Conservation (phyloP, 768 basidiomycete genomes). For the Clitopilus passeckerianus region DNA sequence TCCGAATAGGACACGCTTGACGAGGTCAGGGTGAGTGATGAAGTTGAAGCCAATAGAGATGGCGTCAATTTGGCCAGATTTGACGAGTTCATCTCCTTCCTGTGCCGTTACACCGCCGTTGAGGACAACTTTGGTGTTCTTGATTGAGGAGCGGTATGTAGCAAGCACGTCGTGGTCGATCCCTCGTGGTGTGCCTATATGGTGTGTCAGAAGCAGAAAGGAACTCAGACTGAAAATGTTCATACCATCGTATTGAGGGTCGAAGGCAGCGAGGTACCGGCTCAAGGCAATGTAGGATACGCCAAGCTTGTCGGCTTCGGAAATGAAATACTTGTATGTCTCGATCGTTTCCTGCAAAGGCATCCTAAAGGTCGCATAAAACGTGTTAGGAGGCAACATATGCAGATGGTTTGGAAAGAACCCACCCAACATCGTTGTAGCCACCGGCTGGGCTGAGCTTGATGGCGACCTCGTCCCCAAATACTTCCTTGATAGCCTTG, state of each 20-base stretch:
- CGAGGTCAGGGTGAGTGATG: conserved; percentile 36
- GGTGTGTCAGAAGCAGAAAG: background rate
- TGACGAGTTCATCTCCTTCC: conserved; percentile 31
- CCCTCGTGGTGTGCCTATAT: conserved; percentile 25
- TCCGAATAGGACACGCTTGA: conserved; percentile 27
- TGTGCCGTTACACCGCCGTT: conserved; percentile 29
- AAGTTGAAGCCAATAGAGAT: conserved; percentile 30
- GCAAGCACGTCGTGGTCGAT: conserved; percentile 34
- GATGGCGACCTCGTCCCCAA: conserved; percentile 38
- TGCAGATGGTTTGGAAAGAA: background rate
- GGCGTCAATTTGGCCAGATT: conserved; percentile 28
- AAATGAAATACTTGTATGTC: conserved; percentile 34
- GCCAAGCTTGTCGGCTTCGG: conserved; percentile 32
- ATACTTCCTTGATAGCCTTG: conserved; percentile 34
- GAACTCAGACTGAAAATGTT: background rate
- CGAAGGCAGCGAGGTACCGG: conserved; percentile 17
- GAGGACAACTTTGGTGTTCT: conserved; percentile 29
- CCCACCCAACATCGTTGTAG: conserved; percentile 41
- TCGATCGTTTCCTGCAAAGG: conserved; percentile 36
- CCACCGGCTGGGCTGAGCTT: conserved; percentile 40
- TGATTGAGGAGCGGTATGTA: conserved; percentile 28
- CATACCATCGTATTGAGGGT: conserved; percentile 26
- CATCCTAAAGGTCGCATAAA: conserved; percentile 23
- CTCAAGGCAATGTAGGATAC: conserved; percentile 26
- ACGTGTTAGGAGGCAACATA: background rate